Evolutionary conservation across 108 stramenopile genomes (phyloP).

Genomic region (Fragilaria crotonensis): DNA sequence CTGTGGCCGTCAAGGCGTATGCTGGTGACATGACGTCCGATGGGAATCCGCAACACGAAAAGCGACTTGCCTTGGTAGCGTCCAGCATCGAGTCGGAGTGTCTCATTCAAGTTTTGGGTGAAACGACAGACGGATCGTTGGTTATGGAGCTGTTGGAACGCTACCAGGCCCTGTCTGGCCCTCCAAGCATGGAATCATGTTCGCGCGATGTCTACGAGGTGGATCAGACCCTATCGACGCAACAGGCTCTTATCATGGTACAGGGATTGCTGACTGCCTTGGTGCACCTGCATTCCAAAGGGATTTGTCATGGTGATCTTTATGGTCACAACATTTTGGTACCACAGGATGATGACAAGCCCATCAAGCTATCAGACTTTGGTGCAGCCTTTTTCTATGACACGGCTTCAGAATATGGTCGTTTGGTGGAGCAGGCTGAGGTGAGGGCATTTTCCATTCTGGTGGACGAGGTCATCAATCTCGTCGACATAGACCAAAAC

Average conservation of each 20-base stretch:
- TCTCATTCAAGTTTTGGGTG: constrained; percentile 38
- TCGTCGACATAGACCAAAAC: neutral
- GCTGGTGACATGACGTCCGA: constrained; percentile 39
- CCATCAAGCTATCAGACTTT: constrained; percentile 46
- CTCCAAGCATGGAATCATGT: constrained; percentile 52
- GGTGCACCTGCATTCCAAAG: constrained; percentile 28
- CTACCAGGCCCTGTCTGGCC: constrained; percentile 43
- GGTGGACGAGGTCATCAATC: constrained; percentile 26
- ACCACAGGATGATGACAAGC: neutral
- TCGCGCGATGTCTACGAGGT: constrained; percentile 50
- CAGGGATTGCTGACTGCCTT: constrained; percentile 23
- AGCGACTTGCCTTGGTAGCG: constrained; percentile 30
- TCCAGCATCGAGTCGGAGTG: constrained; percentile 10
- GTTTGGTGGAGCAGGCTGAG: constrained; percentile 27
- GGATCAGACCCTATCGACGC: neutral
- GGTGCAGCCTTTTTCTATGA: constrained; percentile 62
- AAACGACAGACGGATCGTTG: constrained; percentile 33
- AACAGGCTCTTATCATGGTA: constrained; percentile 23
- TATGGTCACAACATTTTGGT: constrained; percentile 67
- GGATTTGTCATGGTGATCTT: constrained; percentile 67
- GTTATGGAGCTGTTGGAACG: constrained; percentile 53
- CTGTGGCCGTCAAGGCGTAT: constrained; percentile 38
- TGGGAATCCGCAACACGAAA: constrained; percentile 41
- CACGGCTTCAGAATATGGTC: constrained; percentile 19
- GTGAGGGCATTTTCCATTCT: constrained; percentile 36